Conservation (phyloP, 208 protist species). For the Leishmania turanica region DNA sequence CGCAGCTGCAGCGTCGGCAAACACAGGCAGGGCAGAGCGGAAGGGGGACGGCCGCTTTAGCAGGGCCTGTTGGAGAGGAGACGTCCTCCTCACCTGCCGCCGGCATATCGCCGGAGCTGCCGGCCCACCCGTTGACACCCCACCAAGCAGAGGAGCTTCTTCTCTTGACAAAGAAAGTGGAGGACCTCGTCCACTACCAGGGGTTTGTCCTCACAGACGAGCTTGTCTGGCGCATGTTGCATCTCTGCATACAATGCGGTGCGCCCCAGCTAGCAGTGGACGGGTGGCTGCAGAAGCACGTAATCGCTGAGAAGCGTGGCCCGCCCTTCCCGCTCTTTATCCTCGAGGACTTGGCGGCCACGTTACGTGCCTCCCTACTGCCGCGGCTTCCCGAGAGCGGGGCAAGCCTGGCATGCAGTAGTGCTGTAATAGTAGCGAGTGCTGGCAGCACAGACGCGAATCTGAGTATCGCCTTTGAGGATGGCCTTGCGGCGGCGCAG, state of each 20-base stretch:
- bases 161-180: slow-evolving; percentile 46
- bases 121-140: slow-evolving; percentile 30
- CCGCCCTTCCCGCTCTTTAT: slow-evolving; percentile 45
- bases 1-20: slow-evolving; percentile 17
- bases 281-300: slow-evolving; percentile 35
- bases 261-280: slow-evolving; percentile 39
- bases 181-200: slow-evolving; percentile 46
- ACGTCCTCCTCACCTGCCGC: background rate
- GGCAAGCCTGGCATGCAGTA: slow-evolving; percentile 14
- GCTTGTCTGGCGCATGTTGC: slow-evolving; percentile 60
- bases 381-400: slow-evolving; percentile 36
- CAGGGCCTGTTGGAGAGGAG: background rate
- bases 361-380: slow-evolving; percentile 29
- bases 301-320: slow-evolving; percentile 38
- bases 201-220: slow-evolving; percentile 72
- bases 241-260: slow-evolving; percentile 49
- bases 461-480: slow-evolving; percentile 13
- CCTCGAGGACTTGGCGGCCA: slow-evolving; percentile 27
- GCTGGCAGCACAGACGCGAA: background rate
- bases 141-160: slow-evolving; percentile 57
- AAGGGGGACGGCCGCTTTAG: background rate
- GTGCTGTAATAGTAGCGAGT: slow-evolving; percentile 8
- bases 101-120: background rate
- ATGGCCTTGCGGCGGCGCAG: slow-evolving; percentile 18
- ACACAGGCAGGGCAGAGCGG: slow-evolving; percentile 4